Evolutionary conservation across 257 asterid species (phyloP), one percentile per base, ranked within the genome.

Genomic region (Petunia secreta): DNA sequence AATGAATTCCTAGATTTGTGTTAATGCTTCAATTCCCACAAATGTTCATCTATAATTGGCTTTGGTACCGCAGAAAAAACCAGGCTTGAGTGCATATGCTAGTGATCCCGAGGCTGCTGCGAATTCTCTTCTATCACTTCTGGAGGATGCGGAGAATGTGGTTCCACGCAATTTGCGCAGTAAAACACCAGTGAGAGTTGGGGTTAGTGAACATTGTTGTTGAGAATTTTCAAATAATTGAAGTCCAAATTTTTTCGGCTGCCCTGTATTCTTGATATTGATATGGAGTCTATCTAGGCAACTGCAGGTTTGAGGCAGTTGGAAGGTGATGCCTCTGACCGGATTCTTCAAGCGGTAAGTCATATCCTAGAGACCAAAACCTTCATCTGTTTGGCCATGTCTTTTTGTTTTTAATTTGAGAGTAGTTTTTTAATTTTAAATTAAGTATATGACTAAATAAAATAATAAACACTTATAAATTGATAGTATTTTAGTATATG

Each of bases 231-330:
- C 60, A 41, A 48, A 25, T 10, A 71, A 50, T 40, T 75, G 13
- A 25, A 60, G 16, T 15, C 74, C 6, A 39, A 15, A 2, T 6
- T 6, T 11, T 74, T 80, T 74, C 25, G 60, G 53, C 59, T 16
- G 25, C 16, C 43, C 52, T 13, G 3, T 36, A 50, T 2, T 8
- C 81, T 79, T 53, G 25, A 25, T 63, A 52, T 25, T 67, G 43
- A 79, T 79, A 25, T 34, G 64, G 16, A 11, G 62, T 50, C 59
- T 79, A 25, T 64, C 37, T 90, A 92, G 97, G 98, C 98, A 58
- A 93, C 97, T 39, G 97, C 97, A 63, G 98, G 98, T 65, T 88
- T 93, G 34, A 85, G 98, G 86, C 86, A 81, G 59, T 85, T 93
- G 79, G 84, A 80, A 46, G 92, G 91, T 77, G 85, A 84, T 81